Conservation (phyloP, 805 yeast genomes). For the Hanseniaspora occidentalis region DNA sequence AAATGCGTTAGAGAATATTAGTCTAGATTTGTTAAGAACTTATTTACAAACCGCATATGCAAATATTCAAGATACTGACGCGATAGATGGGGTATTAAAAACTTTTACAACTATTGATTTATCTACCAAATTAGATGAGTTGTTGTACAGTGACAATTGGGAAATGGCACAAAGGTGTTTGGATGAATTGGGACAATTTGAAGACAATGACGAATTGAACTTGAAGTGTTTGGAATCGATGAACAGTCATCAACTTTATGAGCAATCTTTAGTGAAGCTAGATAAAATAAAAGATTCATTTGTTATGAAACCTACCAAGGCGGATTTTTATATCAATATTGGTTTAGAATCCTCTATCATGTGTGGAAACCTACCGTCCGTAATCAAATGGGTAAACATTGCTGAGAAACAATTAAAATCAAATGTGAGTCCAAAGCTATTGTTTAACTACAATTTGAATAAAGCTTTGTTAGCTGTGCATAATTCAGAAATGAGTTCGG, state of each 20-base stretch:
- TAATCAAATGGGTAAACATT: constrained; percentile 46
- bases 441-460: constrained; percentile 54
- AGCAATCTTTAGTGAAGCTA: constrained; percentile 27
- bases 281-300: constrained; percentile 7
- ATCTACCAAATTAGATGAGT: constrained; percentile 64
- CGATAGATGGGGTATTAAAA: constrained; percentile 75
- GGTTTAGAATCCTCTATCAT: constrained; percentile 70
- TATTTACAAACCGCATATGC: constrained; percentile 70
- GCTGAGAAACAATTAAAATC: constrained; percentile 31
- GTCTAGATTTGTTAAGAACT: constrained; percentile 27
- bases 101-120: constrained; percentile 56
- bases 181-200: constrained; percentile 33
- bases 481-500: constrained; percentile 42
- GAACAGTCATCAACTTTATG: constrained; percentile 65
- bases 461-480: constrained; percentile 34
- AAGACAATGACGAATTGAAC: neutral
- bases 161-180: constrained; percentile 76
- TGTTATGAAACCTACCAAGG: neutral
- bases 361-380: constrained; percentile 38
- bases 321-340: constrained; percentile 43
- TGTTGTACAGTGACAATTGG: constrained; percentile 83
- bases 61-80: constrained; percentile 77
- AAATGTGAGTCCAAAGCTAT: constrained; percentile 37
- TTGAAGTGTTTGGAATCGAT: constrained; percentile 57
- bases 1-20: constrained; percentile 21